These are phyloP conservation scores for Pleurotus giganteus DNA, from an alignment of 768 basidiomycete species.

Conservation along the genomic window DNA sequence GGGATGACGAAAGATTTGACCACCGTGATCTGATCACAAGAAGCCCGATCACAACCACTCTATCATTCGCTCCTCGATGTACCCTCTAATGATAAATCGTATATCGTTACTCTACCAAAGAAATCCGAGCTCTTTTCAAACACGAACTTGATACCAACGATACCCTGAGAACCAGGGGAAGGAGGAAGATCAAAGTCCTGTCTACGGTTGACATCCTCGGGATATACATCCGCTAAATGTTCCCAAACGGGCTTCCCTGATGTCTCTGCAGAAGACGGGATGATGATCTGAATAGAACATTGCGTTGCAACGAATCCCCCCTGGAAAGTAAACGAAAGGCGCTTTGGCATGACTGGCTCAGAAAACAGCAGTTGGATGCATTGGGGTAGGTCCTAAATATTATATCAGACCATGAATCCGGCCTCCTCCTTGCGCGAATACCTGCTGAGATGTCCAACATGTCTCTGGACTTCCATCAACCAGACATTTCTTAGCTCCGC, in stretches of 20 bases:
- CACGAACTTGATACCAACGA: constrained; percentile 56
- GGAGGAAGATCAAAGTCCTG: constrained; percentile 61
- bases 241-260: constrained; percentile 43
- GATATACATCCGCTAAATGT: constrained; percentile 56
- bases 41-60: not conserved
- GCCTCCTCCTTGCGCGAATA: constrained; percentile 27
- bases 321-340: constrained; percentile 71
- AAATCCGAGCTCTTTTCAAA: constrained; percentile 86
- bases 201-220: constrained; percentile 75
- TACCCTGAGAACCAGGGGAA: constrained; percentile 22
- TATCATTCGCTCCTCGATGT: not conserved
- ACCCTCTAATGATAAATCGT: constrained; percentile 54
- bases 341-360: constrained; percentile 50
- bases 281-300: constrained; percentile 47
- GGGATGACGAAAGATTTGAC: not conserved
- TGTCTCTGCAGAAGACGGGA: constrained; percentile 18
- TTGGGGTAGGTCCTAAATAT: constrained; percentile 69
- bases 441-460: constrained; percentile 85
- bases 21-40: too few relatives aligned
- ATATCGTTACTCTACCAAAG: constrained; percentile 77
- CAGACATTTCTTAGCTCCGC: constrained; percentile 66
- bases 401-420: too few relatives aligned
- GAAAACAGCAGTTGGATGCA: constrained; percentile 65
- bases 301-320: constrained; percentile 80
- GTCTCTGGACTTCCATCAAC: constrained; percentile 73